Evolutionary conservation across 2,329 filamentous ascomycete species (phyloP).

Genomic region (Aspergillus transmontanensis): DNA sequence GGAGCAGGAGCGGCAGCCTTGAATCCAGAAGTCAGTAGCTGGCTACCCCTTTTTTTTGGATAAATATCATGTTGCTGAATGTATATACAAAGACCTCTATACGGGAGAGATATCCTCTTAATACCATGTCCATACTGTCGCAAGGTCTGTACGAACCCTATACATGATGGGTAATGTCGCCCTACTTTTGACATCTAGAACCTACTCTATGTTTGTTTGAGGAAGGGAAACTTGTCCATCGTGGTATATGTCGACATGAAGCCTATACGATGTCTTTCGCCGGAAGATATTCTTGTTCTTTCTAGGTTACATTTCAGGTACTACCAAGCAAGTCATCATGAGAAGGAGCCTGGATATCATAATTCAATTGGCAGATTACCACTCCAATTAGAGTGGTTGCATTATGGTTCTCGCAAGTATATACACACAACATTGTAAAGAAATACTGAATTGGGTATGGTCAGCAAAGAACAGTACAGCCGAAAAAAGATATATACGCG

Average conservation of each 20-base stretch:
- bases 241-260: not conserved
- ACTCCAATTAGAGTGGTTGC: not conserved
- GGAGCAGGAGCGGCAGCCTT: conserved; percentile 21
- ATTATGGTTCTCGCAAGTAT: not conserved
- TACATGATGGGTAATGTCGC: not conserved
- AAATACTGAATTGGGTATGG: not conserved
- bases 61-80: not conserved
- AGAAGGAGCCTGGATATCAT: not conserved
- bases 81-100: not conserved
- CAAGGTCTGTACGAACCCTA: not conserved
- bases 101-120: not conserved
- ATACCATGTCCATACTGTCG: not conserved
- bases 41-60: not conserved
- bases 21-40: conserved; percentile 4
- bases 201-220: not conserved
- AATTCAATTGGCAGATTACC: not conserved
- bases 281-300: not conserved
- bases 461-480: not conserved
- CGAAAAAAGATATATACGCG: conserved; percentile 8
- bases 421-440: not conserved
- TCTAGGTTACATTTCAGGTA: not conserved
- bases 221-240: not conserved
- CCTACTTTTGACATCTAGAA: no score
- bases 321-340: not conserved
- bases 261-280: not conserved